phyloP scores from a whole-genome alignment of 768 basidiomycete genomes.

The Phlebiopsis flavidoalba region DNA sequence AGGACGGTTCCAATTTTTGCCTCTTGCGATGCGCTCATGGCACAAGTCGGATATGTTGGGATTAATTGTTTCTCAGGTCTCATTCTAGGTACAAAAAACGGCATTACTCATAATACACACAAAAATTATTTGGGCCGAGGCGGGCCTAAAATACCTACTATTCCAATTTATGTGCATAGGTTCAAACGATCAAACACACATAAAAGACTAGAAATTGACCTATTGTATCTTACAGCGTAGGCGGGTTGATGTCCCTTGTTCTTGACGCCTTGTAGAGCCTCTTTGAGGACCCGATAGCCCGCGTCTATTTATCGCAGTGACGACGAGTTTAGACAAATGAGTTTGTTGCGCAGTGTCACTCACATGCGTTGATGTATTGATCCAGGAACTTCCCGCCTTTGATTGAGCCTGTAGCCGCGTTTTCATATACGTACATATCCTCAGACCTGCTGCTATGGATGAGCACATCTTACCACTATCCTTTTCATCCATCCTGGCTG shows the following conservation, averaged over 20 bases:
- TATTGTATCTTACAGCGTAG: slow-evolving; percentile 39
- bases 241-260: slow-evolving; percentile 53
- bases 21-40: slow-evolving; percentile 48
- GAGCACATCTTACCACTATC: slow-evolving; percentile 32
- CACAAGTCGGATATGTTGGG: slow-evolving; percentile 66
- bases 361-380: slow-evolving; percentile 43
- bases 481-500: slow-evolving; percentile 85
- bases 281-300: slow-evolving; percentile 69
- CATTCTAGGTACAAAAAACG: slow-evolving; percentile 34
- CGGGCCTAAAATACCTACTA: slow-evolving; percentile 33
- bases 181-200: background rate
- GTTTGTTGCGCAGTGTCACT: background rate
- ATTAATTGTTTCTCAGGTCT: slow-evolving; percentile 49
- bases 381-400: slow-evolving; percentile 57
- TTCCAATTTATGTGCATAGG: slow-evolving; percentile 32
- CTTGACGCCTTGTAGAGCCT: slow-evolving; percentile 62
- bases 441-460: too few relatives aligned
- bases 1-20: slow-evolving; percentile 54
- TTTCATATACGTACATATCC: too few relatives aligned
- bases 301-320: slow-evolving; percentile 41
- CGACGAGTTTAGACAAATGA: background rate
- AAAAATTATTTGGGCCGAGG: background rate
- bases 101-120: background rate
- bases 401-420: slow-evolving; percentile 40
- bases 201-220: background rate